These are phyloP conservation scores for Leishmania braziliensis DNA, from an alignment of 208 protist genomes.

Conservation along the genomic window DNA sequence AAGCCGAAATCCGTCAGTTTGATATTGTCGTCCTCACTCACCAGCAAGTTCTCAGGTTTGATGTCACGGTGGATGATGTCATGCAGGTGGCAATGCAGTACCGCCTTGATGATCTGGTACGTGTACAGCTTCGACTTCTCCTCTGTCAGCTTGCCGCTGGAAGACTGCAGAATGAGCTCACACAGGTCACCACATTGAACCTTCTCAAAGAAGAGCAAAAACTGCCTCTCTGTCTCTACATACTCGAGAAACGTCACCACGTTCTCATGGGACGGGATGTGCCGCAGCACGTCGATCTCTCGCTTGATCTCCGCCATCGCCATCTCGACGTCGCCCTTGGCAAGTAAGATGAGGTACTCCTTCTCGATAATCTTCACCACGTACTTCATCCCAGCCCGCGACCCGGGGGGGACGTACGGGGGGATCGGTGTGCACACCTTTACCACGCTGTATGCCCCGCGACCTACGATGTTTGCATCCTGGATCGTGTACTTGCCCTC, in stretches of 20 bases:
- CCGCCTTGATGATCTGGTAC: conserved; percentile 90
- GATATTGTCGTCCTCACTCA: conserved; percentile 86
- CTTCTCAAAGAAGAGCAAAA: conserved; percentile 89
- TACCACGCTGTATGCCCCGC: conserved; percentile 89
- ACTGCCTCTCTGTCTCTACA: conserved; percentile 83
- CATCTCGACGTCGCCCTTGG: conserved; percentile 85
- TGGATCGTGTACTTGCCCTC: conserved; percentile 85
- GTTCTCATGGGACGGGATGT: conserved; percentile 88
- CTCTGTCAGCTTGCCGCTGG: conserved; percentile 81
- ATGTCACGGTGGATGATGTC: conserved; percentile 93
- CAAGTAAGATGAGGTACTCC: conserved; percentile 85
- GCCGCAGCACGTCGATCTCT: conserved; percentile 86
- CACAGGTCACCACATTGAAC: conserved; percentile 87
- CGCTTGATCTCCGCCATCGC: conserved; percentile 91
- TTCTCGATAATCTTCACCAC: conserved; percentile 93
- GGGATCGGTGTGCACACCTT: conserved; percentile 77
- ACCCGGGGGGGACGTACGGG: conserved; percentile 73
- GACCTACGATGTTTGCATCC: conserved; percentile 78
- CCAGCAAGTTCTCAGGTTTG: conserved; percentile 92
- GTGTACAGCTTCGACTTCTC: conserved; percentile 85
- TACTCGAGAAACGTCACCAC: conserved; percentile 91
- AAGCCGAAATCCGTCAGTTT: conserved; percentile 93
- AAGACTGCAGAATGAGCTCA: conserved; percentile 84
- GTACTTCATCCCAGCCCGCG: conserved; percentile 76
- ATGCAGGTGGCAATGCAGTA: conserved; percentile 90